These are phyloP conservation scores for Colletotrichum lini DNA, from an alignment of 2,329 filamentous ascomycete species.

Conservation along the genomic window DNA sequence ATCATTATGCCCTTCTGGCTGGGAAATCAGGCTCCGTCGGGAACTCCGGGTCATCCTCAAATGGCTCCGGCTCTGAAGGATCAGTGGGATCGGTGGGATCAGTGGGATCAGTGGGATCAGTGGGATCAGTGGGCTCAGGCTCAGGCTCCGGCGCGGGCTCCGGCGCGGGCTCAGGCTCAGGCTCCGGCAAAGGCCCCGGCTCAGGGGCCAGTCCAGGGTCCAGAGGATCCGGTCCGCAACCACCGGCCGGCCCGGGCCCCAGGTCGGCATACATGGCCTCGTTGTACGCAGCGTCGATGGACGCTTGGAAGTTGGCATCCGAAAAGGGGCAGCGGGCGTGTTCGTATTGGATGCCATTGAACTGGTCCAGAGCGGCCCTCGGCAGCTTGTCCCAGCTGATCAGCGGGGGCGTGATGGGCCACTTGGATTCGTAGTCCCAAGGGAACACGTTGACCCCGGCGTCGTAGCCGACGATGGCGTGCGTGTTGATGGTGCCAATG, in stretches of 20 bases:
- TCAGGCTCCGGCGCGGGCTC: no score
- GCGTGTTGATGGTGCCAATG: not conserved
- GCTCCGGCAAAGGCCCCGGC: no score
- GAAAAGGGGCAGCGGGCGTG: conserved; percentile 10
- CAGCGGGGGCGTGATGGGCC: conserved; percentile 6
- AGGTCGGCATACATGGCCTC: conserved; percentile 4
- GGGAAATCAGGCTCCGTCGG: no score
- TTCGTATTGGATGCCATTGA: conserved; percentile 1
- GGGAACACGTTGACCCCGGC: conserved; percentile 8
- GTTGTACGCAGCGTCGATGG: conserved; percentile 5
- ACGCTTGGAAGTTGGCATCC: conserved; percentile 7
- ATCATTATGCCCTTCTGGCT: no score
- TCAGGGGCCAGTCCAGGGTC: no score
- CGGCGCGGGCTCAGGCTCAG: no score
- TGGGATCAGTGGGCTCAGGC: no score
- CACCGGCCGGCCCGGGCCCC: not conserved
- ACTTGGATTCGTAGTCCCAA: not conserved
- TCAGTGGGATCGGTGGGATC: no score
- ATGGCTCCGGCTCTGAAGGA: no score
- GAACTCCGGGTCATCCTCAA: not conserved
- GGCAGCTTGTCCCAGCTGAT: conserved; percentile 21
- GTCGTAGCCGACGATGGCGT: conserved; percentile 13
- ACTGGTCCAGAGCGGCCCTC: not conserved
- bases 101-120: no score
- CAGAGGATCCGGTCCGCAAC: not conserved